Conservation (phyloP, 495 filamentous ascomycete species). For the Hypoxylon intermedium region DNA sequence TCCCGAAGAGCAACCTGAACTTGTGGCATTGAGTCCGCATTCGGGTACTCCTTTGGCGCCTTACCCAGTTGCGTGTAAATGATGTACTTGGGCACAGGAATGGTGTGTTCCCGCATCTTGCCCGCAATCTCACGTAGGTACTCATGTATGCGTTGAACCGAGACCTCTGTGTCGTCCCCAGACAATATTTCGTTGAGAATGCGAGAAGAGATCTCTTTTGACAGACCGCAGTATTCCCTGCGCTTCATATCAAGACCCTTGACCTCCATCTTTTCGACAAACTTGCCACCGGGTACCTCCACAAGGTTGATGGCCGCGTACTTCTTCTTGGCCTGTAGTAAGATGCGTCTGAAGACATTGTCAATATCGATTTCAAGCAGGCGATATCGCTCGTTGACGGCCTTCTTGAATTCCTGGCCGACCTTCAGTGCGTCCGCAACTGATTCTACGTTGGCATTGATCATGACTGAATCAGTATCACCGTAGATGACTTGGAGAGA, state of each 20-base stretch:
- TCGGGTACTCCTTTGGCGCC: conserved; percentile 88
- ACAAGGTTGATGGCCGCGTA: conserved; percentile 96
- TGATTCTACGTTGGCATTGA: conserved; percentile 95
- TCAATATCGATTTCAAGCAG: conserved; percentile 97
- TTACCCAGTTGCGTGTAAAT: conserved; percentile 98
- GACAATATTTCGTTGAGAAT: conserved; percentile 91
- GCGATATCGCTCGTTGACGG: conserved; percentile 87
- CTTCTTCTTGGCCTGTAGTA: conserved; percentile 98
- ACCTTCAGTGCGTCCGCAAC: conserved; percentile 89
- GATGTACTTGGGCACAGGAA: conserved; percentile 86
- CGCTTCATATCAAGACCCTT: conserved; percentile 98
- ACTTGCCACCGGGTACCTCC: conserved; percentile 81
- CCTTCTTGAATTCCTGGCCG: conserved; percentile 70
- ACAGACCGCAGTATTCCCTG: conserved; percentile 92
- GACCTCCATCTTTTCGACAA: conserved; percentile 91
- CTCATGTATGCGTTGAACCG: conserved; percentile 89
- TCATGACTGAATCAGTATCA: conserved; percentile 99
- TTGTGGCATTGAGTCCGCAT: conserved; percentile 93
- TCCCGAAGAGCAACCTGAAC: conserved; percentile 93
- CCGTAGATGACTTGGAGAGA: conserved; percentile 94
- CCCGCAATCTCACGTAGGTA: conserved; percentile 81
- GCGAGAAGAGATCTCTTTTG: conserved; percentile 86
- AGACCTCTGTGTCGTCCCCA: conserved; percentile 87
- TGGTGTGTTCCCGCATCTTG: conserved; percentile 78
- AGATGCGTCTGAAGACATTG: conserved; percentile 90